These are phyloP conservation scores for Saccharomyces mikatae DNA, from an alignment of 805 yeast genomes.

Conservation along the genomic window DNA sequence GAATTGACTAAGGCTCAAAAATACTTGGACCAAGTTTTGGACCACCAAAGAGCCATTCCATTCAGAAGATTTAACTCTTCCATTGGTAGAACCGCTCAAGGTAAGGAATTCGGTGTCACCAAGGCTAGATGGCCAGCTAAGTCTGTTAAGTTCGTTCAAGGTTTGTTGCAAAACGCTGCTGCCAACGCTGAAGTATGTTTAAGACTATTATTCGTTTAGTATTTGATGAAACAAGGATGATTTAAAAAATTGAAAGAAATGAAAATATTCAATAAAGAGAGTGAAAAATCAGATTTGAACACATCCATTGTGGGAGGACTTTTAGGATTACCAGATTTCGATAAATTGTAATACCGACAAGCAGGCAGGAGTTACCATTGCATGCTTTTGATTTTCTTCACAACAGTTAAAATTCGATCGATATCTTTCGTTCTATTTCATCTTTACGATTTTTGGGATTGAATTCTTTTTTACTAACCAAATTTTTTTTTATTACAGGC, in stretches of 20 bases:
- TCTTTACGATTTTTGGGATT: not conserved
- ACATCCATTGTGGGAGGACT: not conserved
- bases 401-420: not conserved
- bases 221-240: not conserved
- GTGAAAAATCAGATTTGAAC: not conserved
- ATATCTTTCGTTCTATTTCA: not conserved
- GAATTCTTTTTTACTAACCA: conserved; percentile 7
- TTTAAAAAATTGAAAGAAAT: not conserved
- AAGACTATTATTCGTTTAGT: not conserved
- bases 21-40: conserved; percentile 92
- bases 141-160: conserved; percentile 92
- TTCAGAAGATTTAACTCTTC: conserved; percentile 96
- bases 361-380: not conserved
- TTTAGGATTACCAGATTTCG: not conserved
- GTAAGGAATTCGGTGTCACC: conserved; percentile 99
- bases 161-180: conserved; percentile 93
- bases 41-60: conserved; percentile 99
- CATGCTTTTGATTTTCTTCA: not conserved
- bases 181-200: conserved; percentile 85
- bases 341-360: not conserved
- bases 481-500: conserved; percentile 35
- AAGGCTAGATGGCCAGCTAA: conserved; percentile 99
- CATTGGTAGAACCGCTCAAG: conserved; percentile 99
- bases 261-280: not conserved
- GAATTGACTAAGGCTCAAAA: conserved; percentile 89